A percentile compares a stretch with the other conserved stretches of the same genome.
phyloP scores from a whole-genome alignment of 768 basidiomycete species.

The Pholiota microspora region DNA sequence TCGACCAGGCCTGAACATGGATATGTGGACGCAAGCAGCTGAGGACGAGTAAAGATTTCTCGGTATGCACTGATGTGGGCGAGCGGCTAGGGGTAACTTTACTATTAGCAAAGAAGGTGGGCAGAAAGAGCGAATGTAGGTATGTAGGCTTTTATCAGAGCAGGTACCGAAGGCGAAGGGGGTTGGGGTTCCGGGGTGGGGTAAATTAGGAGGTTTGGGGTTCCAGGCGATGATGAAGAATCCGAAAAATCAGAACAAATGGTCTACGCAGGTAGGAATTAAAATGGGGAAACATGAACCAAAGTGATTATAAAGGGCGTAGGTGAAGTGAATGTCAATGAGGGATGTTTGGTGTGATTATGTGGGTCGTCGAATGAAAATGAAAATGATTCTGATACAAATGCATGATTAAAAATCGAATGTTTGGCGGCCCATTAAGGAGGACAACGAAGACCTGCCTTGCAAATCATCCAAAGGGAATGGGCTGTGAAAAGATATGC shows the following conservation, averaged over 20 bases:
- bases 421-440: too few species aligned
- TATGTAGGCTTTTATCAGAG: background rate
- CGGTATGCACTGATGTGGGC: too few species aligned
- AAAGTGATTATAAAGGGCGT: background rate
- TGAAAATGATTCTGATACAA: background rate
- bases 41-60: too few species aligned
- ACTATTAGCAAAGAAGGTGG: background rate
- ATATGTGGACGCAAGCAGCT: too few species aligned
- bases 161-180: background rate
- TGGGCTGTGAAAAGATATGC: too few species aligned
- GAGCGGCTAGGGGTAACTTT: background rate
- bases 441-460: too few species aligned
- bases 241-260: background rate
- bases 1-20: too few species aligned
- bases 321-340: background rate
- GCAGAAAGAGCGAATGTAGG: background rate
- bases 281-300: background rate
- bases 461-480: too few species aligned
- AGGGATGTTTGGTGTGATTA: background rate
- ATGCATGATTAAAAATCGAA: too few species aligned
- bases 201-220: background rate
- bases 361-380: background rate
- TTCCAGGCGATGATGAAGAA: background rate
- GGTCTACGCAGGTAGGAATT: background rate
- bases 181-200: background rate